Conservation (phyloP, 2,329 filamentous ascomycete genomes). For the Claviceps africana region DNA sequence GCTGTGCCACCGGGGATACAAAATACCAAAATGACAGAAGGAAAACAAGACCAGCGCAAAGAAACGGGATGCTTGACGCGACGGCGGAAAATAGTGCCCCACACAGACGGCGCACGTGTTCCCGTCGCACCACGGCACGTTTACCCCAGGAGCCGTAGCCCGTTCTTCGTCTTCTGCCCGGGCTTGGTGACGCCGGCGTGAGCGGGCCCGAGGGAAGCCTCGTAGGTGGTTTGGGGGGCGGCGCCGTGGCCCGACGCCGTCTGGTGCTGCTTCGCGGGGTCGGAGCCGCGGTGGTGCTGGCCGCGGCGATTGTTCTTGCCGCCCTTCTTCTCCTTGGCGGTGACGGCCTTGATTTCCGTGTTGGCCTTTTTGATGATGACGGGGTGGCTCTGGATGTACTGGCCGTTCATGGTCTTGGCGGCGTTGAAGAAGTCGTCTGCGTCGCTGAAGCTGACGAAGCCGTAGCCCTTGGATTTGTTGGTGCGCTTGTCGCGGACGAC, state of each 20-base stretch:
- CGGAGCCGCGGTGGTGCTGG: not conserved
- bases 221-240: constrained; percentile 24
- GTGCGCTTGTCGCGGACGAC: constrained; percentile 93
- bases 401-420: constrained; percentile 95
- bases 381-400: constrained; percentile 97
- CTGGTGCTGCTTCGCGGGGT: not conserved
- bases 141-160: constrained; percentile 46
- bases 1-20: not conserved
- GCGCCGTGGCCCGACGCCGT: constrained; percentile 15
- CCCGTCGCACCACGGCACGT: not conserved
- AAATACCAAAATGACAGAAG: not conserved
- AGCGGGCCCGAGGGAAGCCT: constrained; percentile 36
- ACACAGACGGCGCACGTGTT: no score
- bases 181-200: constrained; percentile 45
- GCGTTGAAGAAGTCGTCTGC: constrained; percentile 94
- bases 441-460: constrained; percentile 91
- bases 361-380: constrained; percentile 76
- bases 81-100: no score
- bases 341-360: constrained; percentile 73
- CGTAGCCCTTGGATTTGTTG: constrained; percentile 90
- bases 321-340: constrained; percentile 44
- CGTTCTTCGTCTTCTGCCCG: constrained; percentile 54
- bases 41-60: no score
- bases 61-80: no score
- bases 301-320: constrained; percentile 22